These are phyloP conservation scores for Alternaria ventricosa DNA, from an alignment of 2,329 filamentous ascomycete genomes.

Conservation along the genomic window DNA sequence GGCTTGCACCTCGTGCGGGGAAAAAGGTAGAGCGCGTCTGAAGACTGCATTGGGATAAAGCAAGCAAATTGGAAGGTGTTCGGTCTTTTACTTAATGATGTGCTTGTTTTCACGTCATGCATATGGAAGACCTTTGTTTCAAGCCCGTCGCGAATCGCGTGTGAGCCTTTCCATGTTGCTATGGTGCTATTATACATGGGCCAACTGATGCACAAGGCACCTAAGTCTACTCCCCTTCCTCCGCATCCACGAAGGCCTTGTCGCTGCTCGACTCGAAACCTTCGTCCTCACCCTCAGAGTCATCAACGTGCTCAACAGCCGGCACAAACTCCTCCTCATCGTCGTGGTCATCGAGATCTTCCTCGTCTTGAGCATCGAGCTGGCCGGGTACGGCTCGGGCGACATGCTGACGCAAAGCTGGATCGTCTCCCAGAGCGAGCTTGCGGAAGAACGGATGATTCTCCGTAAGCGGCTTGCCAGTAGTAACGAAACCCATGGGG, in stretches of 20 bases:
- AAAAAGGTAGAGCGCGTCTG: no score
- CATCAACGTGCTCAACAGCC: conserved; percentile 17
- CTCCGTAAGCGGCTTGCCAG: conserved; percentile 57
- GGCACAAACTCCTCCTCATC: conserved; percentile 23
- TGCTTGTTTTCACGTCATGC: background rate
- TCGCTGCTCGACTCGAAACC: conserved; percentile 8
- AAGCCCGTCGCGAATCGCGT: background rate
- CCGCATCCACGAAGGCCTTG: conserved; percentile 4
- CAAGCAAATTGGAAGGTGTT: no score
- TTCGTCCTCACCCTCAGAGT: conserved; percentile 20
- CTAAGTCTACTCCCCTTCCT: background rate
- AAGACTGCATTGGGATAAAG: no score
- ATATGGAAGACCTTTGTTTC: background rate
- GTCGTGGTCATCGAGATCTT: conserved; percentile 13
- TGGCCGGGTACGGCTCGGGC: conserved; percentile 14
- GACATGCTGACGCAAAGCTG: conserved; percentile 14
- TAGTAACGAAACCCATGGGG: conserved; percentile 64
- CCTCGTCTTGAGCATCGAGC: conserved; percentile 4
- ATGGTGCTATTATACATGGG: background rate
- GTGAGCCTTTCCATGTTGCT: background rate
- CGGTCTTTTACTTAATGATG: no score
- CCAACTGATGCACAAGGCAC: background rate
- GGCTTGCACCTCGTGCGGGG: no score
- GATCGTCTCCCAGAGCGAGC: conserved; percentile 3
- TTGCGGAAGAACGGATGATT: conserved; percentile 61